These are phyloP conservation scores for Dioszegia aurantiaca DNA, from an alignment of 768 basidiomycete species.

Conservation along the genomic window DNA sequence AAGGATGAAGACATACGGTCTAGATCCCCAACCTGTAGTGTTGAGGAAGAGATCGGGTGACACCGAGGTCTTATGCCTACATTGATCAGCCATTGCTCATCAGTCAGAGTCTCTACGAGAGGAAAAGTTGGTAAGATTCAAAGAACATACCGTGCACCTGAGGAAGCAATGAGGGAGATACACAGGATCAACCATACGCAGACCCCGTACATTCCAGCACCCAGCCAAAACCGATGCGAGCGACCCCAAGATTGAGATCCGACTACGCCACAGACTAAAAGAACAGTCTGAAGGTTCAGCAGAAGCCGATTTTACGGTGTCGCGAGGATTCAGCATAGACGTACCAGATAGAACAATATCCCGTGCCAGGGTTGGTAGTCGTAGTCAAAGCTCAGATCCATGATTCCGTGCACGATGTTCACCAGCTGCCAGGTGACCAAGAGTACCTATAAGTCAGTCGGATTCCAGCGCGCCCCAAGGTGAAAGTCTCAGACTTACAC, in stretches of 20 bases:
- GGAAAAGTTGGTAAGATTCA: not conserved
- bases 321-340: not conserved
- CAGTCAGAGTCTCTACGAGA: no score
- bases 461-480: not conserved
- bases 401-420: slow-evolving; percentile 42
- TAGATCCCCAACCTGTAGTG: slow-evolving; percentile 39
- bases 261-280: slow-evolving; percentile 35
- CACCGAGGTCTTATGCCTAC: slow-evolving; percentile 9
- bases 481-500: slow-evolving; percentile 25
- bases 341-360: slow-evolving; percentile 42
- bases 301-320: slow-evolving; percentile 7
- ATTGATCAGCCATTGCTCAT: no score
- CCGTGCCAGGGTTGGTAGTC: slow-evolving; percentile 37
- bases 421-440: slow-evolving; percentile 44
- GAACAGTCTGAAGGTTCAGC: slow-evolving; percentile 18
- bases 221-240: slow-evolving; percentile 47
- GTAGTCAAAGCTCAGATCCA: slow-evolving; percentile 41
- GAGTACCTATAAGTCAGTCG: slow-evolving; percentile 30
- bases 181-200: slow-evolving; percentile 45
- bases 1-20: slow-evolving; percentile 52
- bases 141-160: slow-evolving; percentile 20
- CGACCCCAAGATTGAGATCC: slow-evolving; percentile 45
- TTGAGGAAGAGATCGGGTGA: slow-evolving; percentile 27
- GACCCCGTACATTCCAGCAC: slow-evolving; percentile 35
- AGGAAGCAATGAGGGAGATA: slow-evolving; percentile 30